Base-by-base conservation (phyloP, 2,329 filamentous ascomycete species). In the Colletotrichum liriopes region DNA sequence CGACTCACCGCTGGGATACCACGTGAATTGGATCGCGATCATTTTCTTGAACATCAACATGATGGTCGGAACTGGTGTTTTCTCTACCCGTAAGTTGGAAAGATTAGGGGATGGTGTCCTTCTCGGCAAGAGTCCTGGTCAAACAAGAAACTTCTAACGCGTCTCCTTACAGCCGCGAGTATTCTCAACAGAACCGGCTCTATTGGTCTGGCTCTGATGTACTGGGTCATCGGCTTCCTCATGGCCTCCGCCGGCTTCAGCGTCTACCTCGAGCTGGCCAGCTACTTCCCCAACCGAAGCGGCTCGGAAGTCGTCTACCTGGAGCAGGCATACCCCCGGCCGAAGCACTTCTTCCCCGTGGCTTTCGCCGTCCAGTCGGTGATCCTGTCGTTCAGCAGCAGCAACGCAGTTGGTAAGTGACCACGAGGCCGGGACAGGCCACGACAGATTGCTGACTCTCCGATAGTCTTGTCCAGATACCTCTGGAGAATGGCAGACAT, bases 221-320 rank as follows among this genome's bases (percentile, higher is more conserved):
- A 89, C 80, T 93, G 91, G 91, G 79, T 87, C 1, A 84, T 93
- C 16, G 91, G 91, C 3, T 88, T 89, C 68, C 60, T 92, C 45
- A 88, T 91, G 63, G 87, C 90, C 0, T 78, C 85, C 0, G 84
- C 88, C 2, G 87, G 86, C 1, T 84, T 92, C 3, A 82, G 85
- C 0, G 86, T 91, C 0, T 93, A 93, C 68, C 86, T 93, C 11
- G 91, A 93, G 76, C 87, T 89, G 18, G 87, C 90, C 0, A 85
- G 89, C 1, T 93, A 90, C 73, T 93, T 93, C 71, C 91, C 91
- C 0, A 92, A 88, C 76, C 87, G 91, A 9, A 92, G 89, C 2
- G 91, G 91, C 0, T 87, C 87, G 0, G 90, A 93, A 75, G 91
- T 92, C 0, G 91, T 92, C 0, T 93, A 92, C 74, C 84, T 93